A percentile compares a stretch with the other conserved stretches of the same genome.
Evolutionary conservation across 352 stramenopile genomes (phyloP).

Genomic region (Poterioochromonas sp.): DNA sequence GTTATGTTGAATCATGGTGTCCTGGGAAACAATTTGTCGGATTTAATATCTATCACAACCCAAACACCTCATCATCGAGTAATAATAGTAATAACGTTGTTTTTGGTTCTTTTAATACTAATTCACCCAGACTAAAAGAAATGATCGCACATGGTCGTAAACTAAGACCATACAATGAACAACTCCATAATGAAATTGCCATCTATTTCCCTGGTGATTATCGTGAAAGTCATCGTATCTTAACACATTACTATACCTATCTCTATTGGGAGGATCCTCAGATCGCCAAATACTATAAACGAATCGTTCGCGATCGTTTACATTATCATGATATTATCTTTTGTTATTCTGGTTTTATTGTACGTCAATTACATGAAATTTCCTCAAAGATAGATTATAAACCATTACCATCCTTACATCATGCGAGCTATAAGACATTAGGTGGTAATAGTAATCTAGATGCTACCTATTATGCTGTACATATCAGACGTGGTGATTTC

Average conservation of each 20-base stretch:
- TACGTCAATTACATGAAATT: background rate
- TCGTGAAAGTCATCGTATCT: slow-evolving; percentile 44
- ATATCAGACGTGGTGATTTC: slow-evolving; percentile 63
- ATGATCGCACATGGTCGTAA: slow-evolving; percentile 13
- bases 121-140: background rate
- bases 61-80: no score
- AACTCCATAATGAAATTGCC: background rate
- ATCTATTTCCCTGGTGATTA: slow-evolving; percentile 34
- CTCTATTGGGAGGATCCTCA: slow-evolving; percentile 54
- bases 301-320: slow-evolving; percentile 23
- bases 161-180: background rate
- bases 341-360: slow-evolving; percentile 2
- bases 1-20: background rate
- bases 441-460: slow-evolving; percentile 4
- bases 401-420: background rate
- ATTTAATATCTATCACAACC: slow-evolving; percentile 33
- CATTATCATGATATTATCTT: slow-evolving; percentile 29
- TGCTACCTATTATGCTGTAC: slow-evolving; percentile 50
- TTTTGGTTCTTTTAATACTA: background rate
- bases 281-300: slow-evolving; percentile 50
- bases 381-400: background rate
- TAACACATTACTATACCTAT: slow-evolving; percentile 63
- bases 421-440: background rate
- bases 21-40: slow-evolving; percentile 13
- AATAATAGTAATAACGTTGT: background rate